Percentiles rank a stretch among this genome's conserved stretches.
These are phyloP conservation scores for Rhinocladiella similis DNA, from an alignment of 2,329 filamentous ascomycete genomes.

Conservation along the genomic window DNA sequence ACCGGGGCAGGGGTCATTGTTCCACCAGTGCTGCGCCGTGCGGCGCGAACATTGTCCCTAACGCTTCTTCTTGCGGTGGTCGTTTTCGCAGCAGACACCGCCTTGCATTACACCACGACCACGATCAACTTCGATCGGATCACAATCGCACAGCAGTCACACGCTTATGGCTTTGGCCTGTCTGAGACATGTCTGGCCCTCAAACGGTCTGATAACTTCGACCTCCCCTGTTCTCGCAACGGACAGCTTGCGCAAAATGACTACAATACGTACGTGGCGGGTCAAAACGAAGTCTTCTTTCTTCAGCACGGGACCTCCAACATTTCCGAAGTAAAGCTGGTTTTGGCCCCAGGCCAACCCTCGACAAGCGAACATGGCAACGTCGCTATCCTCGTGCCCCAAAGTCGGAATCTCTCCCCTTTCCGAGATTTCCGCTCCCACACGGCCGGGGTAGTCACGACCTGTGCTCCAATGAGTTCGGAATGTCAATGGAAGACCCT, in stretches of 20 bases:
- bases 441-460: constrained; percentile 25
- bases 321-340: constrained; percentile 19
- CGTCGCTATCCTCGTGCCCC: constrained; percentile 23
- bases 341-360: neutral
- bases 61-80: constrained; percentile 20
- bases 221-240: constrained; percentile 26
- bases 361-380: constrained; percentile 7
- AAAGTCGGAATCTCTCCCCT: constrained; percentile 9
- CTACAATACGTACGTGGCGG: constrained; percentile 13
- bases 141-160: constrained; percentile 1
- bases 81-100: constrained; percentile 24
- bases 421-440: constrained; percentile 21
- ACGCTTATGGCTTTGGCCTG: constrained; percentile 20
- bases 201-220: constrained; percentile 23
- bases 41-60: constrained; percentile 16
- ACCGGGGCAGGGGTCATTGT: constrained; percentile 10
- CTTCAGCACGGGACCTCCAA: constrained; percentile 22
- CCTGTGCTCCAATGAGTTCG: constrained; percentile 20
- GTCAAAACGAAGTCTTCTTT: constrained; percentile 25
- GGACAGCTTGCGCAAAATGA: neutral
- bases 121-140: constrained; percentile 22
- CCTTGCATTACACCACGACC: constrained; percentile 24
- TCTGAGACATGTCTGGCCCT: constrained; percentile 21
- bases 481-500: constrained; percentile 19
- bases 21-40: constrained; percentile 22